A percentile compares a stretch with the other conserved stretches of the same genome.
phyloP scores from a whole-genome alignment of 768 basidiomycete species.

The Suillus lakei region DNA sequence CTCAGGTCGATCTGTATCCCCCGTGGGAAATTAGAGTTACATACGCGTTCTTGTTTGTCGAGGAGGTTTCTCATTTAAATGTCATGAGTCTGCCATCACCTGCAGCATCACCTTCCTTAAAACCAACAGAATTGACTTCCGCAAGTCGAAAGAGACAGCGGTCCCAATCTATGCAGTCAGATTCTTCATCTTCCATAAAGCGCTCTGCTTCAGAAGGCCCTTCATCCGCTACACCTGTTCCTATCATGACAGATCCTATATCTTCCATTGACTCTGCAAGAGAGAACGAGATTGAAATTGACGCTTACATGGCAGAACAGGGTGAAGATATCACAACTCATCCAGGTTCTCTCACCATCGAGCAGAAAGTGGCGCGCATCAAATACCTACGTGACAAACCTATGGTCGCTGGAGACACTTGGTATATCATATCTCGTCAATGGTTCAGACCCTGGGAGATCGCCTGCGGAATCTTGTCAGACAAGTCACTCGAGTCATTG shows the following conservation, averaged over 20 bases:
- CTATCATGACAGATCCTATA: constrained; percentile 38
- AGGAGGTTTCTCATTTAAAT: constrained; percentile 18
- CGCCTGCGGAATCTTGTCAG: constrained; percentile 68
- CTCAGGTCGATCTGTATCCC: neutral
- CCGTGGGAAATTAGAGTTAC: constrained; percentile 7
- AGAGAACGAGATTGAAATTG: constrained; percentile 67
- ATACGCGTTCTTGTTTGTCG: constrained; percentile 8
- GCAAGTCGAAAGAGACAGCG: constrained; percentile 69
- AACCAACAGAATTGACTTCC: constrained; percentile 38
- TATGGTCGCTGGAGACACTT: constrained; percentile 71
- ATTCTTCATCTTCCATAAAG: constrained; percentile 77
- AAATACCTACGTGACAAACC: constrained; percentile 47
- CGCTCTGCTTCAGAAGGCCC: constrained; percentile 76
- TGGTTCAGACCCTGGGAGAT: constrained; percentile 83
- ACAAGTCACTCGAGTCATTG: constrained; percentile 65
- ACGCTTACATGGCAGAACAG: constrained; percentile 69
- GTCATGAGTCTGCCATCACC: constrained; percentile 53
- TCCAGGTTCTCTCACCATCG: constrained; percentile 19
- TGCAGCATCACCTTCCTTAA: constrained; percentile 48
- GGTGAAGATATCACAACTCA: constrained; percentile 39
- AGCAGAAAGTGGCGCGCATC: constrained; percentile 56
- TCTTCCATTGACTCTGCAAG: constrained; percentile 41
- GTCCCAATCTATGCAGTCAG: constrained; percentile 77
- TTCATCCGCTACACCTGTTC: constrained; percentile 42
- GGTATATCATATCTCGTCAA: constrained; percentile 72